Percentiles rank a stretch among this genome's conserved stretches.
Evolutionary conservation across 176 grass and related monocot species (phyloP).

Genomic region (Alopecurus myosuroides): DNA sequence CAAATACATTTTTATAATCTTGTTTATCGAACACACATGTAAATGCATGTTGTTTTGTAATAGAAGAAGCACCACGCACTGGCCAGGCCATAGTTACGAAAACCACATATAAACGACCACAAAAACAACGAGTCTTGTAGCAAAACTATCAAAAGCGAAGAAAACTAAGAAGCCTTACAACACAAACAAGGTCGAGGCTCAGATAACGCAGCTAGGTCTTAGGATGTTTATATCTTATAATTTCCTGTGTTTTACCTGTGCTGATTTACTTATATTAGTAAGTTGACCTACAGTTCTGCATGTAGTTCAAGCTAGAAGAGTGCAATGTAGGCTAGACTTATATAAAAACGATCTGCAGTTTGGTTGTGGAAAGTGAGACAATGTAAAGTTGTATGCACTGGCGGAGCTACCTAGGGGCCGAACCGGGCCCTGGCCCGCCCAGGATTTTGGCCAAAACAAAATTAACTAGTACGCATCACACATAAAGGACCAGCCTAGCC

Average conservation of each 20-base stretch:
- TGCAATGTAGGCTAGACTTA: background rate
- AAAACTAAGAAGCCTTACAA: background rate
- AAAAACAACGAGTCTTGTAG: background rate
- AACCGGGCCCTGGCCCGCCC: too few species aligned
- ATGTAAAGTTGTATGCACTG: background rate
- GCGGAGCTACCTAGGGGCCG: too few species aligned
- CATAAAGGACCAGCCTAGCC: too few species aligned
- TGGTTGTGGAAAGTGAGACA: background rate
- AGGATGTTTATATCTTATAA: background rate
- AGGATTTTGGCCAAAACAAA: too few species aligned
- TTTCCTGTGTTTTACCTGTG: background rate
- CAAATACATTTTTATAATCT: background rate
- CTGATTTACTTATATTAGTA: background rate
- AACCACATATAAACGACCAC: background rate
- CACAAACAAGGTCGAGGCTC: background rate
- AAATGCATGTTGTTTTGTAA: background rate
- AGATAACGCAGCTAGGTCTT: background rate
- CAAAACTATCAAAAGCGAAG: background rate
- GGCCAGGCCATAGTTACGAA: background rate
- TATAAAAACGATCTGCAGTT: background rate
- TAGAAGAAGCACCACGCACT: background rate
- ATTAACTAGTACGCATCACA: too few species aligned
- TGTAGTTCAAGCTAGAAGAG: background rate
- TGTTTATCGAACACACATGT: background rate
- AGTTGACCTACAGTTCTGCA: background rate